Evolutionary conservation across 176 grass and related monocot species (phyloP).

Genomic region (Cenchrus americanus): DNA sequence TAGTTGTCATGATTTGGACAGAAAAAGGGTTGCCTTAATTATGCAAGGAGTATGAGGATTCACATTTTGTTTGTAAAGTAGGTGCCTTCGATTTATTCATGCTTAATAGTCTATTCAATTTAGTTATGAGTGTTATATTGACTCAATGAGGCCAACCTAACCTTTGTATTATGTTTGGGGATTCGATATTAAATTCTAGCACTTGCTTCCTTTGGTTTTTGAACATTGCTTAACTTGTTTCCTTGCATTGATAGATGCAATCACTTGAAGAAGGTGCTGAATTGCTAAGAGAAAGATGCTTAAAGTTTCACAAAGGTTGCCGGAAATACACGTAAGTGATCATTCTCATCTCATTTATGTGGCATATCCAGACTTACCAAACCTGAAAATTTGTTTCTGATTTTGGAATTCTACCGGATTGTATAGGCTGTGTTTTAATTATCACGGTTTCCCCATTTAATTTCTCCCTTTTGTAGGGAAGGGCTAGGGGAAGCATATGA

Average conservation of each 20-base stretch:
- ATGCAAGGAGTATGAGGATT: neutral
- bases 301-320: slow-evolving; percentile 92
- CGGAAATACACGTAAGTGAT: slow-evolving; percentile 88
- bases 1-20: neutral
- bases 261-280: slow-evolving; percentile 87
- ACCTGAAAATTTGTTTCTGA: neutral
- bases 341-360: neutral
- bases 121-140: neutral
- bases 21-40: neutral
- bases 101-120: neutral
- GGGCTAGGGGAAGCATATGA: slow-evolving; percentile 91
- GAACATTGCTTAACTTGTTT: slow-evolving; percentile 18
- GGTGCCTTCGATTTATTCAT: neutral
- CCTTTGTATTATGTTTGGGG: neutral
- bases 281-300: slow-evolving; percentile 78
- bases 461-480: slow-evolving; percentile 59
- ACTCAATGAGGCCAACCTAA: neutral
- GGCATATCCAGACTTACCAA: slow-evolving; percentile 4
- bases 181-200: neutral
- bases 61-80: neutral
- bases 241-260: slow-evolving; percentile 73
- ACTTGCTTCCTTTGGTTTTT: slow-evolving; percentile 8
- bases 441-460: neutral
- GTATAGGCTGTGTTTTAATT: neutral
- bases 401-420: slow-evolving; percentile 21